Percentiles rank a stretch among this genome's conserved stretches.
Evolutionary conservation across 768 basidiomycete genomes (phyloP).

Genomic region (Rossbeevera mucosa): DNA sequence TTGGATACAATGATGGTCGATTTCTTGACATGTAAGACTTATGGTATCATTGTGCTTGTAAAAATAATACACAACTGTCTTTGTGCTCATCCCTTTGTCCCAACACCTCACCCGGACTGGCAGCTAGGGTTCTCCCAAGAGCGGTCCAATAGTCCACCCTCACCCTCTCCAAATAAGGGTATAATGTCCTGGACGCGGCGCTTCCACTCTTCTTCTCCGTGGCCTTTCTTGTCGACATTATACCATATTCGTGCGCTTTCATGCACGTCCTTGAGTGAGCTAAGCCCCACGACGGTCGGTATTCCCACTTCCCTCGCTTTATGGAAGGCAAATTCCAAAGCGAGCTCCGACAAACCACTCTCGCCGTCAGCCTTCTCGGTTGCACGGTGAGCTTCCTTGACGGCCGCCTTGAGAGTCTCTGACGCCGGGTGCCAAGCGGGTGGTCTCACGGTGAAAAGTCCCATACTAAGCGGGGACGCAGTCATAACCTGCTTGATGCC

Average conservation of each 20-base stretch:
- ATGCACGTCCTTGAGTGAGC: conserved; percentile 69
- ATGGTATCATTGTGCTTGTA: conserved; percentile 22
- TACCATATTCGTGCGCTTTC: conserved; percentile 67
- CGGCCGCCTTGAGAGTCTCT: conserved; percentile 40
- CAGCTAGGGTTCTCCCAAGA: conserved; percentile 65
- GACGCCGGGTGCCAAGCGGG: conserved; percentile 81
- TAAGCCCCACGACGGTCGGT: conserved; percentile 71
- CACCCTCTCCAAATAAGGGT: conserved; percentile 41
- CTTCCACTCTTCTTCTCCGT: conserved; percentile 36
- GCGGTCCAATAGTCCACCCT: conserved; percentile 49
- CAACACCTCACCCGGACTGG: conserved; percentile 5
- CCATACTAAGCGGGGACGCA: conserved; percentile 86
- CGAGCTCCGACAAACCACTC: conserved; percentile 51
- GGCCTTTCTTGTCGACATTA: conserved; percentile 42
- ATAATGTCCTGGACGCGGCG: conserved; percentile 36
- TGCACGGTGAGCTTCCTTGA: conserved; percentile 32
- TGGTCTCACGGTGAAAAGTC: conserved; percentile 54
- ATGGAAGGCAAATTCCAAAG: conserved; percentile 67
- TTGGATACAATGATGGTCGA: conserved; percentile 12
- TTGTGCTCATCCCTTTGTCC: neutral
- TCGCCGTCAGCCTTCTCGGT: conserved; percentile 38
- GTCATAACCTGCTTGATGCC: conserved; percentile 63
- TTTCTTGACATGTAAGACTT: conserved; percentile 18
- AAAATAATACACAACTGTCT: conserved; percentile 19
- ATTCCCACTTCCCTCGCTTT: conserved; percentile 41